A percentile compares a stretch with the other conserved stretches of the same genome.
Conservation (phyloP, 2,329 filamentous ascomycete species). For the Fusarium nygamai region DNA sequence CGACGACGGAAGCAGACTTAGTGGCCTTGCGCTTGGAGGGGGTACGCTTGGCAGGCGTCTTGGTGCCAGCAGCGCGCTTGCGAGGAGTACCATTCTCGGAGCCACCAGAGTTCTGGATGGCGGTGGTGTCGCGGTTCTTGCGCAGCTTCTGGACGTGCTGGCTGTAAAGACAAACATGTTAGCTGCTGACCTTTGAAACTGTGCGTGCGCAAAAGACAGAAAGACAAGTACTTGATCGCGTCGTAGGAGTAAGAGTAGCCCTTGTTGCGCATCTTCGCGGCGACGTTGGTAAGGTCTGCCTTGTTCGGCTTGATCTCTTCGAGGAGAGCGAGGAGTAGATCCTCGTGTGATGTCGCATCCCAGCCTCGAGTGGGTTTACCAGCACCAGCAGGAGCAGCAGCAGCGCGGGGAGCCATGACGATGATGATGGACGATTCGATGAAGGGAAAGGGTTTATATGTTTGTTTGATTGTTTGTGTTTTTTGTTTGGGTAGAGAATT, state of each 20-base stretch:
- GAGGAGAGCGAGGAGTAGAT: slow-evolving; percentile 51
- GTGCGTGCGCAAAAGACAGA: background rate
- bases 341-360: slow-evolving; percentile 52
- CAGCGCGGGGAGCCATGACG: slow-evolving; percentile 22
- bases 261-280: slow-evolving; percentile 44
- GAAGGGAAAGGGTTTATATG: background rate
- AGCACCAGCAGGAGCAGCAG: slow-evolving; percentile 9
- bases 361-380: slow-evolving; percentile 45
- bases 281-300: slow-evolving; percentile 46
- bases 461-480: background rate
- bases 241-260: slow-evolving; percentile 53
- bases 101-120: slow-evolving; percentile 31
- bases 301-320: slow-evolving; percentile 50
- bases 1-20: slow-evolving; percentile 18
- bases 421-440: background rate
- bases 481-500: background rate
- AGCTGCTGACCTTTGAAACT: slow-evolving; percentile 1
- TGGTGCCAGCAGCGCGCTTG: slow-evolving; percentile 26
- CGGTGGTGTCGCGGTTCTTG: slow-evolving; percentile 46
- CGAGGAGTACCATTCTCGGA: slow-evolving; percentile 34
- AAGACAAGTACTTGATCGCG: slow-evolving; percentile 52
- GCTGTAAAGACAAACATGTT: slow-evolving; percentile 42
- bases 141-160: slow-evolving; percentile 60
- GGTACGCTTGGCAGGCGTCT: slow-evolving; percentile 45
- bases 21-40: slow-evolving; percentile 38